Percentiles rank a stretch among this genome's conserved stretches.
These are phyloP conservation scores for Fusarium euwallaceae DNA, from an alignment of 2,329 filamentous ascomycete genomes.

Conservation along the genomic window DNA sequence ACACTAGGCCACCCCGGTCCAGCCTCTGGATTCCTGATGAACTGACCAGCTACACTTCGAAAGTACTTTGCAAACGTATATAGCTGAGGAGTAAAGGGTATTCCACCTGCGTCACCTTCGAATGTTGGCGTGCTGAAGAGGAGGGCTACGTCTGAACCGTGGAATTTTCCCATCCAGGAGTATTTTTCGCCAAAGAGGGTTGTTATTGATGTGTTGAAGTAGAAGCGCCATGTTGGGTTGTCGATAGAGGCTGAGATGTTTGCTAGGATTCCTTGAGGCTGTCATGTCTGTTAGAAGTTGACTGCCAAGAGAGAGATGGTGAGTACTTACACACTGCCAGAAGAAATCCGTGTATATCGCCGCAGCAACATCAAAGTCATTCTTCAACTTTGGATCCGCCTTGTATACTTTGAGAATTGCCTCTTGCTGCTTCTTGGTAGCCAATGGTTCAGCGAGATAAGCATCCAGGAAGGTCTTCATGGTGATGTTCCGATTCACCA, in stretches of 20 bases:
- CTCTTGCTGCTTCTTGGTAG: constrained; percentile 16
- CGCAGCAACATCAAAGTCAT: constrained; percentile 44
- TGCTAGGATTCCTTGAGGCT: constrained; percentile 45
- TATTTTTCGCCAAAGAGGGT: constrained; percentile 36
- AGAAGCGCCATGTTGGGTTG: constrained; percentile 45
- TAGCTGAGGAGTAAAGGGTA: constrained; percentile 33
- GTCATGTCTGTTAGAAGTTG: constrained; percentile 1
- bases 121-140: constrained; percentile 41
- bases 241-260: constrained; percentile 32
- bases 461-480: constrained; percentile 35
- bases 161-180: constrained; percentile 45
- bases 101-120: constrained; percentile 3
- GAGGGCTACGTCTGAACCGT: constrained; percentile 43
- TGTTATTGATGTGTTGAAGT: constrained; percentile 44
- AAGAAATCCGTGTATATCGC: constrained; percentile 47
- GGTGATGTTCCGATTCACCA: constrained; percentile 42
- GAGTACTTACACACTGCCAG: constrained; percentile 44
- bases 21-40: constrained; percentile 40
- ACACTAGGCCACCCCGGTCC: constrained; percentile 46
- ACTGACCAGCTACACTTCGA: constrained; percentile 40
- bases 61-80: constrained; percentile 43
- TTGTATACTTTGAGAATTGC: constrained; percentile 37
- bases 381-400: constrained; percentile 13
- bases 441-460: constrained; percentile 29
- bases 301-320: not conserved